Percentiles rank a stretch among this genome's conserved stretches.
phyloP scores from a whole-genome alignment of 495 filamentous ascomycete genomes.

The Trichoderma parareesei region DNA sequence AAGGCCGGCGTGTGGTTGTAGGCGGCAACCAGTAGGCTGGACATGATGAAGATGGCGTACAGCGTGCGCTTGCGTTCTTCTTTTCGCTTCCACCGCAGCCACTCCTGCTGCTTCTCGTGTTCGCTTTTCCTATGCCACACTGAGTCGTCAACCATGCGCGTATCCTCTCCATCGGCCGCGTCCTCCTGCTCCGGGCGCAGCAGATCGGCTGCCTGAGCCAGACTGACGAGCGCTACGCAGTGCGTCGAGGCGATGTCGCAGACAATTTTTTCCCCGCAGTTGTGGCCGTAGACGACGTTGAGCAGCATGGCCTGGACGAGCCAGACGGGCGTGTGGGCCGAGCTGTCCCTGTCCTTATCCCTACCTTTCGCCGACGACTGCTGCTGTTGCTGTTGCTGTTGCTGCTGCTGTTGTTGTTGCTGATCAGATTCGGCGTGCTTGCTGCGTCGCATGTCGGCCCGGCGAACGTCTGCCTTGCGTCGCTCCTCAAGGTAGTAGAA shows the following conservation, averaged over 20 bases:
- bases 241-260: constrained; percentile 89
- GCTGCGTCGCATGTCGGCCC: constrained; percentile 57
- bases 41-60: constrained; percentile 83
- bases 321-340: constrained; percentile 84
- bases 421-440: constrained; percentile 39
- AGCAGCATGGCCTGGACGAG: constrained; percentile 97
- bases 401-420: constrained; percentile 32
- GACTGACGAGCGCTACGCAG: constrained; percentile 80
- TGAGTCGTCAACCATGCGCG: constrained; percentile 38
- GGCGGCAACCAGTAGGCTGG: constrained; percentile 81
- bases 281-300: constrained; percentile 93
- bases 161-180: constrained; percentile 24
- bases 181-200: constrained; percentile 44
- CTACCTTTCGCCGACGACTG: not conserved
- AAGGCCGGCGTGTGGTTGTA: constrained; percentile 88
- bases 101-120: constrained; percentile 68
- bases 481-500: constrained; percentile 88
- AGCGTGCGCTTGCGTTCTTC: constrained; percentile 94
- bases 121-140: constrained; percentile 41
- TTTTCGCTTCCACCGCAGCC: constrained; percentile 77
- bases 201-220: constrained; percentile 80
- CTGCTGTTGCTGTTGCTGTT: too few species aligned
- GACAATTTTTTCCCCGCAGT: constrained; percentile 83
- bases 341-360: constrained; percentile 48
- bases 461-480: constrained; percentile 79